phyloP scores from a whole-genome alignment of 371 early-diverging fungal species.

The Zychaea mexicana region DNA sequence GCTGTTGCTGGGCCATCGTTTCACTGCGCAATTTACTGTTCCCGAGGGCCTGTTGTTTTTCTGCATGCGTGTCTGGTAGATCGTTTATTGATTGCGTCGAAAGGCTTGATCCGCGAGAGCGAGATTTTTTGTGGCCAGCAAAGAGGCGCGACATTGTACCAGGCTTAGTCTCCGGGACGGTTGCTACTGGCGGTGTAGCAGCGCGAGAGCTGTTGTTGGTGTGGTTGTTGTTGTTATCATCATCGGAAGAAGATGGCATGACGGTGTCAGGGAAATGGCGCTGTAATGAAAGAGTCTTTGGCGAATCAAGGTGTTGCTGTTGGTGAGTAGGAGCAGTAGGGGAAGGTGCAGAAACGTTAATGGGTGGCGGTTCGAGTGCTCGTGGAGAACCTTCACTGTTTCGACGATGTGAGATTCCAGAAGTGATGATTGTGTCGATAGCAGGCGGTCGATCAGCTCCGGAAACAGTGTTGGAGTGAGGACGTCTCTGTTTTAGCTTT shows the following conservation, averaged over 20 bases:
- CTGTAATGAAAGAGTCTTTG: constrained; percentile 2
- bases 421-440: constrained; percentile 13
- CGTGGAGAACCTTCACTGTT: constrained; percentile 27
- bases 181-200: constrained; percentile 15
- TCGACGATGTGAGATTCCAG: constrained; percentile 14
- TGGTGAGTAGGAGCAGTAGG: constrained; percentile 3
- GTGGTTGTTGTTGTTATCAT: constrained; percentile 4
- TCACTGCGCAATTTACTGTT: constrained; percentile 4
- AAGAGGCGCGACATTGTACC: constrained; percentile 3
- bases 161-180: constrained; percentile 7
- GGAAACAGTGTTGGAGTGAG: constrained; percentile 25
- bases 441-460: constrained; percentile 14
- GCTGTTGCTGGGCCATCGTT: background rate
- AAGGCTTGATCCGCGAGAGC: constrained; percentile 24
- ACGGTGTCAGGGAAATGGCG: constrained; percentile 12
- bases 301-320: constrained; percentile 3
- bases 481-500: constrained; percentile 9
- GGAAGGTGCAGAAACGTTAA: constrained; percentile 28
- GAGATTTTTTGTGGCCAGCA: constrained; percentile 10
- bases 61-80: constrained; percentile 5
- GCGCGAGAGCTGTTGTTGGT: constrained; percentile 9
- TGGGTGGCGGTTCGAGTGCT: constrained; percentile 15
- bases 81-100: constrained; percentile 11
- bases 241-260: background rate
- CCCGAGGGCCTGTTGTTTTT: background rate